phyloP scores from a whole-genome alignment of 371 early-diverging fungal species.

The Actinomortierella wolfii region DNA sequence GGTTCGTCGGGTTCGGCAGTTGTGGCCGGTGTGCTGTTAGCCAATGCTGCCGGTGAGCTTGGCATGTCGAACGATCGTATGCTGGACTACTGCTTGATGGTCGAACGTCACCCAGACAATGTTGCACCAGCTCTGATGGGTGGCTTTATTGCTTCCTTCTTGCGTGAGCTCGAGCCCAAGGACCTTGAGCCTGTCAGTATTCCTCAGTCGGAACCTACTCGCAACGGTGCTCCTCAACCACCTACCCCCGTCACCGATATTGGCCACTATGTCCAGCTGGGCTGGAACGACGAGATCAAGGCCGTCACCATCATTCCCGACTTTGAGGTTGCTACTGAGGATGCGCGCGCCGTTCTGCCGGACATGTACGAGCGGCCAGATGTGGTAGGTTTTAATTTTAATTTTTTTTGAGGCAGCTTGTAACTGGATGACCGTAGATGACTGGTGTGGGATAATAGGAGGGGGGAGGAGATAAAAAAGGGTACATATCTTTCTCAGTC shows the following conservation, averaged over 20 bases:
- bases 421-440: neutral
- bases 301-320: constrained; percentile 89
- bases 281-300: constrained; percentile 72
- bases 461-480: neutral
- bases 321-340: constrained; percentile 89
- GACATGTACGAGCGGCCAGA: constrained; percentile 74
- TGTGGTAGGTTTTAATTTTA: constrained; percentile 62
- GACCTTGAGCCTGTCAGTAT: constrained; percentile 56
- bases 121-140: constrained; percentile 93
- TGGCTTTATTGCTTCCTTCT: constrained; percentile 88
- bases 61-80: constrained; percentile 70
- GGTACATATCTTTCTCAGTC: neutral
- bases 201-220: constrained; percentile 61
- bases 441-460: neutral
- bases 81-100: constrained; percentile 84
- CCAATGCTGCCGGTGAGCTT: constrained; percentile 75
- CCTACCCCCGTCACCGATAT: constrained; percentile 70
- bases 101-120: constrained; percentile 98
- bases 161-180: constrained; percentile 61
- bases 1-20: constrained; percentile 97
- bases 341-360: constrained; percentile 91
- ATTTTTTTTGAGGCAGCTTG: constrained; percentile 3
- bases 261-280: constrained; percentile 69
- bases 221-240: constrained; percentile 42
- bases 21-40: constrained; percentile 91